Conservation (phyloP, 495 filamentous ascomycete species). For the Chaetomium fimeti region DNA sequence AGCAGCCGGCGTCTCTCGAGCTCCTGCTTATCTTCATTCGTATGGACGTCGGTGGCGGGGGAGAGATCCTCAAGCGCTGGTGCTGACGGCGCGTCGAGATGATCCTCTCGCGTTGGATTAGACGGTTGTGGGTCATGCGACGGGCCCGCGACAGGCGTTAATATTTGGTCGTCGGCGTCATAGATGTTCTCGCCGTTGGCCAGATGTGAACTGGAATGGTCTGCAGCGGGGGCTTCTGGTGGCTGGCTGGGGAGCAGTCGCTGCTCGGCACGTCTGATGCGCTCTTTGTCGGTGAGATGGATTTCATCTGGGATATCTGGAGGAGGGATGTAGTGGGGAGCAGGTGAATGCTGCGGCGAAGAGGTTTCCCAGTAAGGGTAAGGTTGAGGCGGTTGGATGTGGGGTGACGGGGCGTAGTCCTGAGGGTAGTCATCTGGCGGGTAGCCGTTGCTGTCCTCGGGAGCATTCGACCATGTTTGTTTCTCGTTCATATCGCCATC, state of each 20-base stretch:
- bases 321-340: slow-evolving; percentile 48
- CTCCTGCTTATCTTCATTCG: slow-evolving; percentile 80
- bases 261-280: slow-evolving; percentile 64
- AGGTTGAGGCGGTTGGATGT: slow-evolving; percentile 23
- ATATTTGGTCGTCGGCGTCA: slow-evolving; percentile 35
- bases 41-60: slow-evolving; percentile 36
- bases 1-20: slow-evolving; percentile 72
- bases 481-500: slow-evolving; percentile 21
- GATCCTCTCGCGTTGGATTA: slow-evolving; percentile 14
- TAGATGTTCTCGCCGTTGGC: slow-evolving; percentile 43
- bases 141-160: slow-evolving; percentile 4
- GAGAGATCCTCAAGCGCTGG: slow-evolving; percentile 49
- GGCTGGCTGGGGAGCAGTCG: slow-evolving; percentile 70
- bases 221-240: slow-evolving; percentile 45
- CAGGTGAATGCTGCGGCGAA: slow-evolving; percentile 29
- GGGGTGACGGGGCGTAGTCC: slow-evolving; percentile 29
- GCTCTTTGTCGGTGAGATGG: slow-evolving; percentile 65
- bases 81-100: slow-evolving; percentile 41
- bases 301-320: slow-evolving; percentile 55
- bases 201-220: slow-evolving; percentile 45
- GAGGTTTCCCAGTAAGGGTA: slow-evolving; percentile 29
- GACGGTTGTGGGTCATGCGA: slow-evolving; percentile 9
- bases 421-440: slow-evolving; percentile 26
- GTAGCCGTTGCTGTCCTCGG: slow-evolving; percentile 24
- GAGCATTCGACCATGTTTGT: slow-evolving; percentile 17